phyloP scores from a whole-genome alignment of 371 early-diverging fungal species.

The Blakeslea trispora region DNA sequence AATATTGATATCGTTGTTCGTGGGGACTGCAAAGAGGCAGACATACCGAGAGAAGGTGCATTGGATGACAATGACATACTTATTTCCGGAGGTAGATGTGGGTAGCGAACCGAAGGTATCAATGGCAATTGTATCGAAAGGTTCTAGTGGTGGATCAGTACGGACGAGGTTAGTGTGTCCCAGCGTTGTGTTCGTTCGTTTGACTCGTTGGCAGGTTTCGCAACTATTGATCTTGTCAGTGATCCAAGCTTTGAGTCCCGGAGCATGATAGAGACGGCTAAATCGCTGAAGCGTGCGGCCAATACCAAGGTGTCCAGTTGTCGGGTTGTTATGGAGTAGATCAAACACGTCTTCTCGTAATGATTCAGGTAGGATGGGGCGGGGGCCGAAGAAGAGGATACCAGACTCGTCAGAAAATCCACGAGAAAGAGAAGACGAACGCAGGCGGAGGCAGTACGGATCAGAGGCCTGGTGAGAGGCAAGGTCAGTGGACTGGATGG shows the following conservation, averaged over 20 bases:
- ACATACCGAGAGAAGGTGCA: too few relatives aligned
- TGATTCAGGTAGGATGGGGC: conserved; percentile 10
- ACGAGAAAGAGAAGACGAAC: background rate
- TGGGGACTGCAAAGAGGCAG: too few relatives aligned
- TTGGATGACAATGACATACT: too few relatives aligned
- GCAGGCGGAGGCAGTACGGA: background rate
- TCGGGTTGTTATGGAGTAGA: conserved; percentile 7
- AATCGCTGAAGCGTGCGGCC: conserved; percentile 4
- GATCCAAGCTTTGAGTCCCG: background rate
- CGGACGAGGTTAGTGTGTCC: too few relatives aligned
- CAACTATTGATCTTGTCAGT: too few relatives aligned
- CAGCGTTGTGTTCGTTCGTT: too few relatives aligned
- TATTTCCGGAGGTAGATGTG: too few relatives aligned
- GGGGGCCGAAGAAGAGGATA: conserved; percentile 15
- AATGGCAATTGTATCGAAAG: too few relatives aligned
- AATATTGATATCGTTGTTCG: background rate
- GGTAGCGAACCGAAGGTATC: too few relatives aligned
- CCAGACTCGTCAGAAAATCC: conserved; percentile 10
- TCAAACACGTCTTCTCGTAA: conserved; percentile 6
- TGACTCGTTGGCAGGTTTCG: too few relatives aligned
- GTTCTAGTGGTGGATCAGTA: too few relatives aligned
- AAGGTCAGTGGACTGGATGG: background rate
- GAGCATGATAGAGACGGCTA: conserved; percentile 1
- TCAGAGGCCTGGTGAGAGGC: conserved; percentile 2
- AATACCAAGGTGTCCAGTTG: conserved; percentile 6